Evolutionary conservation across 2,329 filamentous ascomycete genomes (phyloP).

Genomic region (Alternaria sp.): DNA sequence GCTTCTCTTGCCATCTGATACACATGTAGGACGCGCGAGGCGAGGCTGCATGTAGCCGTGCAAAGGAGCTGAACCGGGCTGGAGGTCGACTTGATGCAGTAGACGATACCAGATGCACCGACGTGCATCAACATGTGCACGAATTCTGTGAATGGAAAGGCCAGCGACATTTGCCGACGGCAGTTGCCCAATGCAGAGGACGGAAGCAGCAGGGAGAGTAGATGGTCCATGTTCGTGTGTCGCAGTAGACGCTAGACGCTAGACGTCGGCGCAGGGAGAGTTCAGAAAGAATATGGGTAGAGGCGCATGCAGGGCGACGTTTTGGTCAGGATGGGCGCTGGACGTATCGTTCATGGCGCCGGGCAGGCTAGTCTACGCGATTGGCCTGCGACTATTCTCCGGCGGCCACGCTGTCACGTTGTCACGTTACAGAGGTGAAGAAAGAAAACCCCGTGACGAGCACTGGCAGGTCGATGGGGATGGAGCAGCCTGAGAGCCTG

Average conservation of each 20-base stretch:
- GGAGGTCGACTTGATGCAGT: slow-evolving; percentile 32
- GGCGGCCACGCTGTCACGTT: background rate
- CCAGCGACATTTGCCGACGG: slow-evolving; percentile 21
- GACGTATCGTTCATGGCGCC: slow-evolving; percentile 1
- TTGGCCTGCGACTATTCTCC: slow-evolving; percentile 13
- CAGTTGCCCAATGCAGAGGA: slow-evolving; percentile 13
- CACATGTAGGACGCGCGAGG: slow-evolving; percentile 29
- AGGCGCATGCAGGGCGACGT: slow-evolving; percentile 26
- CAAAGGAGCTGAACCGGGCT: slow-evolving; percentile 41
- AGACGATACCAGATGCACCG: slow-evolving; percentile 30
- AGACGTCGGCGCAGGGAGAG: slow-evolving; percentile 18
- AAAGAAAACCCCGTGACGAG: slow-evolving; percentile 11
- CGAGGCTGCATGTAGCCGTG: slow-evolving; percentile 46
- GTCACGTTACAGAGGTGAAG: background rate
- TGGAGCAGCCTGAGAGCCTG: slow-evolving; percentile 30
- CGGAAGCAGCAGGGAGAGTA: slow-evolving; percentile 13
- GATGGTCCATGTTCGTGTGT: slow-evolving; percentile 20
- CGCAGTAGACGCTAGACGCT: slow-evolving; percentile 8
- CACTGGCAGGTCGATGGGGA: slow-evolving; percentile 3
- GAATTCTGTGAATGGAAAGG: slow-evolving; percentile 28
- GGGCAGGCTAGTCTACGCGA: slow-evolving; percentile 5
- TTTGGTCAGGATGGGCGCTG: slow-evolving; percentile 30
- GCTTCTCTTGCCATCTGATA: background rate
- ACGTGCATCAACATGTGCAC: slow-evolving; percentile 32
- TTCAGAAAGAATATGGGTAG: no score